These are phyloP conservation scores for Aureobasidium pullulans DNA, from an alignment of 2,329 filamentous ascomycete genomes.

Conservation along the genomic window DNA sequence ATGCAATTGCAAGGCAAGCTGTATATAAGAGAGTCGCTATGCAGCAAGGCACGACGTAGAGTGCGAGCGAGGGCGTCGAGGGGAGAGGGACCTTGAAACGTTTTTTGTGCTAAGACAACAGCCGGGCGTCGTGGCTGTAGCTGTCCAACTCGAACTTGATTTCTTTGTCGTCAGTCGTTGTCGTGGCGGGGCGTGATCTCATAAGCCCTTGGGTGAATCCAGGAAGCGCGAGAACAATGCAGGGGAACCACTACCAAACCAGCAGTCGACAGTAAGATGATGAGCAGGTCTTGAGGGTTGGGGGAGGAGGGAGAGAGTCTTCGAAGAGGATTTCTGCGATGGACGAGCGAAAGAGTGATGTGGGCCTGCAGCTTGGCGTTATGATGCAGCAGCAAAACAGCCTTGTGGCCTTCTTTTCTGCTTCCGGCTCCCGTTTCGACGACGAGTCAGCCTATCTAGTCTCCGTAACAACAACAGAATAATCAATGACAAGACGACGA, in stretches of 20 bases:
- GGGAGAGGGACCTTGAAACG: neutral
- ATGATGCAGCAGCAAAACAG: constrained; percentile 11
- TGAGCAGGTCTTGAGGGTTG: neutral
- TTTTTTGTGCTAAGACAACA: neutral
- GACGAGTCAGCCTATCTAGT: neutral
- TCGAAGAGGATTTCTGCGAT: constrained; percentile 7
- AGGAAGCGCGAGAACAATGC: constrained; percentile 9
- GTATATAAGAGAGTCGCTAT: neutral
- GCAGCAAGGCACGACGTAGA: neutral
- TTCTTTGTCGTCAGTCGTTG: constrained; percentile 13
- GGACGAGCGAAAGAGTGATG: neutral
- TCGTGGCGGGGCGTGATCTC: constrained; percentile 13
- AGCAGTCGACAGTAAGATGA: constrained; percentile 3
- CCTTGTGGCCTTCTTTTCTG: neutral
- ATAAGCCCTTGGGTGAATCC: neutral
- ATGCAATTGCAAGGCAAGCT: neutral
- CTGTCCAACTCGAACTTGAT: neutral
- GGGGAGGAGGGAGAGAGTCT: constrained; percentile 1
- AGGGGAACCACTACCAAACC: neutral
- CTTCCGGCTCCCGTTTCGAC: neutral
- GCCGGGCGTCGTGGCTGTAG: constrained; percentile 1
- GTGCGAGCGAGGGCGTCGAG: neutral
- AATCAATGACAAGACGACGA: neutral
- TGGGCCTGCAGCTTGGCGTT: neutral
- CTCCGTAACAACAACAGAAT: neutral